Base-by-base conservation (phyloP, 805 yeast species). In the Wickerhamomyces pijperi region DNA sequence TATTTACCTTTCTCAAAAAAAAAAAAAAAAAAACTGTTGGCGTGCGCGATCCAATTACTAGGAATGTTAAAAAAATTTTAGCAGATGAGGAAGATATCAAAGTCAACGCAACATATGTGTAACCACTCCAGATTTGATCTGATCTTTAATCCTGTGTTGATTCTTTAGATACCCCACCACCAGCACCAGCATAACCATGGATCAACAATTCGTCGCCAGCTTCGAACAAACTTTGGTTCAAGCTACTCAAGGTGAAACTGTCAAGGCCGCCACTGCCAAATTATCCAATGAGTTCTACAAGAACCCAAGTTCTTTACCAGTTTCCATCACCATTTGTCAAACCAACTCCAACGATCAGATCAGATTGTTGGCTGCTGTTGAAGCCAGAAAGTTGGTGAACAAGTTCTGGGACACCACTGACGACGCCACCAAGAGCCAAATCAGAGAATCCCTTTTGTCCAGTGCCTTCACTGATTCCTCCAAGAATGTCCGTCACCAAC, bases 311-410 rank as follows among this genome's bases (percentile, higher is more conserved):
- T 73, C 90, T 16, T 70, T 90, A 43, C 92, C 95, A 16, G 79
- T 95, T 11, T 68, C 90, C 58, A 67, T 90, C 50, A 92, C 84
- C 53, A 74, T 92, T 44, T 69, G 86, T 54, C 87, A 83, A 60
- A 70, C 68, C 48, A 77, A 79, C 49, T 63, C 70, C 32, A 78
- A 78, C 51, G 80, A 74, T 46, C 83, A 82, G 52, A 58, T 88
- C 50, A 82, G 84, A 54, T 95, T 87, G 61, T 70, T 92, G 45
- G 94, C 97, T n/a, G 94, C 96, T 45, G 95, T 92, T 46, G 98
- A 92, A 65, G 86, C 88, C 32, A 78, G 95, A 64, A 92, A 92
- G 61, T 73, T 82, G 55, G 76, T 88, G 32, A 55, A 69, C 39
- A 67, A 70, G 47, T 78, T 76, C 54, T 92, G 97, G 97, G 59